A percentile compares a stretch with the other conserved stretches of the same genome.
Conservation (phyloP, 768 basidiomycete genomes). For the Termitomyces bulborhizus region DNA sequence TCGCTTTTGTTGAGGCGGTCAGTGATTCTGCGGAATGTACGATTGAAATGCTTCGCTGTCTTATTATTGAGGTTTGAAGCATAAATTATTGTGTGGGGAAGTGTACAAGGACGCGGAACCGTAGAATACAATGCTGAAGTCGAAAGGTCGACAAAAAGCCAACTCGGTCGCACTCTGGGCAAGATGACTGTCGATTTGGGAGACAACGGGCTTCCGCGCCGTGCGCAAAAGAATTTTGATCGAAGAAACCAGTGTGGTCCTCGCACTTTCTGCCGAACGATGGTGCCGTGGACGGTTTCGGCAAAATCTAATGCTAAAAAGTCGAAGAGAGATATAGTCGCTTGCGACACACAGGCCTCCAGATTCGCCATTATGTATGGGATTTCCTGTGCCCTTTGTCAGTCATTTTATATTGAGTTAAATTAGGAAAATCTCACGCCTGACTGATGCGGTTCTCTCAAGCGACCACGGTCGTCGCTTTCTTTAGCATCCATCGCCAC, state of each 20-base stretch:
- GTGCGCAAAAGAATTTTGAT: not conserved
- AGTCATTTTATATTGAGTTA: too few relatives aligned
- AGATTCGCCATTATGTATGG: not conserved
- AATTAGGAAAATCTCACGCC: not conserved
- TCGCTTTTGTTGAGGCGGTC: constrained; percentile 12
- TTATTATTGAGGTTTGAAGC: not conserved
- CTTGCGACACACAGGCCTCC: not conserved
- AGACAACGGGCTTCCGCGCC: too few relatives aligned
- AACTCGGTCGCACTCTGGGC: too few relatives aligned
- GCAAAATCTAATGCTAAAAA: not conserved
- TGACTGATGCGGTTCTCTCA: constrained; percentile 14
- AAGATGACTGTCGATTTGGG: too few relatives aligned
- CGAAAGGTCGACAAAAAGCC: too few relatives aligned
- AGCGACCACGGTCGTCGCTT: not conserved
- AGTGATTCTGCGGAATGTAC: constrained; percentile 15
- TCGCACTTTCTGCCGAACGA: not conserved
- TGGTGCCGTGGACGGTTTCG: not conserved
- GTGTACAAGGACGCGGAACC: too few relatives aligned
- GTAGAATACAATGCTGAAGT: not conserved
- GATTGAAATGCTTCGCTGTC: constrained; percentile 10
- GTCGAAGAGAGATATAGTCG: not conserved
- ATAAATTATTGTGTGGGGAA: too few relatives aligned
- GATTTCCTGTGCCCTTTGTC: not conserved
- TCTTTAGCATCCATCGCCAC: not conserved
- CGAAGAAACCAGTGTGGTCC: not conserved